A percentile compares a stretch with the other conserved stretches of the same genome.
These are phyloP conservation scores for Priceomyces fermenticarens DNA, from an alignment of 805 yeast species.

Conservation along the genomic window DNA sequence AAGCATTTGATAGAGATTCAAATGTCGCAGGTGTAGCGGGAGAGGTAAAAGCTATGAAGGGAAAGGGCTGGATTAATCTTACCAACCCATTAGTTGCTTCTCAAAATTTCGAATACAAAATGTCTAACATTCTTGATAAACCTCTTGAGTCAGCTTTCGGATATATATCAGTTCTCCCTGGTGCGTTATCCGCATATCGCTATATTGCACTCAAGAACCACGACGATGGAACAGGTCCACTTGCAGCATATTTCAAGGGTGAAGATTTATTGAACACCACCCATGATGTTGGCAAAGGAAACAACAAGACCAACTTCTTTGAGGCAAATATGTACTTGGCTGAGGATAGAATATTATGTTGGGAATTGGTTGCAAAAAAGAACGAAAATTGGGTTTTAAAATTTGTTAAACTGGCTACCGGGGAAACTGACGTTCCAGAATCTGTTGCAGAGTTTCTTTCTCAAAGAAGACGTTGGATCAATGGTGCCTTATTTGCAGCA, in stretches of 20 bases:
- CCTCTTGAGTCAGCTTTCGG: conserved; percentile 93
- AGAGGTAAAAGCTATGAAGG: conserved; percentile 93
- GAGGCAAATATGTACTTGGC: conserved; percentile 97
- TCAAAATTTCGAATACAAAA: conserved; percentile 93
- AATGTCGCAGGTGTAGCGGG: conserved; percentile 99
- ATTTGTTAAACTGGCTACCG: conserved; percentile 88
- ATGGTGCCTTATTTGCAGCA: conserved; percentile 95
- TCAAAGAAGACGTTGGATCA: conserved; percentile 95
- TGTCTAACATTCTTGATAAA: conserved; percentile 94
- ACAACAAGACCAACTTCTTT: conserved; percentile 69
- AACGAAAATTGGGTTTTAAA: conserved; percentile 84
- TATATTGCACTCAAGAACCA: conserved; percentile 82
- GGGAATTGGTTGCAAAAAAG: conserved; percentile 90
- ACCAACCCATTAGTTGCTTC: conserved; percentile 92
- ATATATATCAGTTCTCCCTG: conserved; percentile 89
- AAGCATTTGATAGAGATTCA: conserved; percentile 92
- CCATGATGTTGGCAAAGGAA: conserved; percentile 14
- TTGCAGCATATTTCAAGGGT: conserved; percentile 85
- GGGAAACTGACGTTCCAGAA: conserved; percentile 97
- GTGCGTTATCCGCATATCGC: conserved; percentile 93
- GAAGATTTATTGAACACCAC: conserved; percentile 49
- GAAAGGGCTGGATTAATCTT: conserved; percentile 77
- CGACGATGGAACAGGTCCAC: conserved; percentile 90
- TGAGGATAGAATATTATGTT: conserved; percentile 92
- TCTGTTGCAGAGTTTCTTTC: conserved; percentile 79